Conservation (phyloP, 352 stramenopile species). For the Phytophthora colocasiae region DNA sequence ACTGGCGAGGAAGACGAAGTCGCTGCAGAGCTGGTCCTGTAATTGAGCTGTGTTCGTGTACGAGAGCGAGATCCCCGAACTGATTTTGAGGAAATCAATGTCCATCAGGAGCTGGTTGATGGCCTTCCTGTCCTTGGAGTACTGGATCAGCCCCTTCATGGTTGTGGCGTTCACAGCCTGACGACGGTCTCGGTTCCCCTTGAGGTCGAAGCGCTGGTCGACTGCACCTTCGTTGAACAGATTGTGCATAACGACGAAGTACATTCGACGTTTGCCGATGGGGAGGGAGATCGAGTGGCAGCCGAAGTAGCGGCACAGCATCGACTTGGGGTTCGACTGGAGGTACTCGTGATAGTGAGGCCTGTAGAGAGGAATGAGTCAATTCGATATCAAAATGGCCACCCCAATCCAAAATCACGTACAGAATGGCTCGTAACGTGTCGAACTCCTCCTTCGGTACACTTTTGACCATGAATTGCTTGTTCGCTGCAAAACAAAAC, state of each 20-base stretch:
- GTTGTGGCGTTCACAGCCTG: slow-evolving; percentile 70
- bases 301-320: slow-evolving; percentile 85
- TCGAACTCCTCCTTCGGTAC: slow-evolving; percentile 88
- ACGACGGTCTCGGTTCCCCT: slow-evolving; percentile 80
- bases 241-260: slow-evolving; percentile 91
- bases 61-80: slow-evolving; percentile 60
- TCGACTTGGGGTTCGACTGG: slow-evolving; percentile 73
- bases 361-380: slow-evolving; percentile 30
- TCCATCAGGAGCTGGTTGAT: slow-evolving; percentile 87
- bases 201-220: slow-evolving; percentile 85
- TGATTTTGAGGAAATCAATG: slow-evolving; percentile 88
- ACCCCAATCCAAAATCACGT: slow-evolving; percentile 12
- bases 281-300: slow-evolving; percentile 88
- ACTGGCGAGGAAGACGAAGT: slow-evolving; percentile 85
- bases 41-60: slow-evolving; percentile 47
- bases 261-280: slow-evolving; percentile 86
- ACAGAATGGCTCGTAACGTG: slow-evolving; percentile 81
- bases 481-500: slow-evolving; percentile 59
- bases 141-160: slow-evolving; percentile 72
- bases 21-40: slow-evolving; percentile 77
- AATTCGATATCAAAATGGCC: neutral
- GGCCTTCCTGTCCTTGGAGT: slow-evolving; percentile 57
- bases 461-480: slow-evolving; percentile 91
- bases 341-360: slow-evolving; percentile 86
- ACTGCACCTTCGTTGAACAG: slow-evolving; percentile 82